Evolutionary conservation across 345 rosid genomes (phyloP), one percentile per base, ranked within the genome.

Genomic region (Pistacia atlantica): DNA sequence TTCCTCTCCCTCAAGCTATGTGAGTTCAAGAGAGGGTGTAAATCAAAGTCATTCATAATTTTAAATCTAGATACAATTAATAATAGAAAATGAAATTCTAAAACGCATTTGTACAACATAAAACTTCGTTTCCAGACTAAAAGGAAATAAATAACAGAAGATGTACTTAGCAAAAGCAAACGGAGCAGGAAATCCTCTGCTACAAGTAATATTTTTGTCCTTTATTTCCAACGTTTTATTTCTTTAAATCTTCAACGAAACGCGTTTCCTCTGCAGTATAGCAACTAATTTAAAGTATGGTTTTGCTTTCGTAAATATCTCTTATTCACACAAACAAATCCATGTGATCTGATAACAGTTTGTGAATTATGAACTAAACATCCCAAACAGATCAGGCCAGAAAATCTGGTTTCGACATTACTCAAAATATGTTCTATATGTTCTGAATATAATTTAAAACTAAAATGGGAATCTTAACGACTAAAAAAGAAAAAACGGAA

Each of bases 1-100:
- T 57, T 87, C 88, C 82, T 93, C 91, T 60, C 87, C 97, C 76
- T 92, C 97, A 72, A 89, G 88, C 98, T 93, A 63, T 71, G 63
- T 35, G 28, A 22, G 65, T 14, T 57, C 42, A 48, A 9, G 3
- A 42, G 57, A 12, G 4, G 22, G 51, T 46, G n/a, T 37, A 20
- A 37, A 66, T 18, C 54, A 46, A 73, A 66, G 45, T 49, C 71
- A 59, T 65, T 42, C 62, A 2, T 12, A 38, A 35, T 35, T 6
- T 42, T 42, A 49, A 20, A 11, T 60, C 51, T 42, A 64, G 18
- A 52, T 10, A 58, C 13, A 10, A 60, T 22, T 58, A 10, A 4
- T 59, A 67, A 66, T 35, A 49, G 12, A 68, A 59, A 8, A 42
- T 42, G 46, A 42, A 42, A 54, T 60, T 51, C 10, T 17, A 59